phyloP scores from a whole-genome alignment of 345 rosid genomes.

The Sonneratia alba region DNA sequence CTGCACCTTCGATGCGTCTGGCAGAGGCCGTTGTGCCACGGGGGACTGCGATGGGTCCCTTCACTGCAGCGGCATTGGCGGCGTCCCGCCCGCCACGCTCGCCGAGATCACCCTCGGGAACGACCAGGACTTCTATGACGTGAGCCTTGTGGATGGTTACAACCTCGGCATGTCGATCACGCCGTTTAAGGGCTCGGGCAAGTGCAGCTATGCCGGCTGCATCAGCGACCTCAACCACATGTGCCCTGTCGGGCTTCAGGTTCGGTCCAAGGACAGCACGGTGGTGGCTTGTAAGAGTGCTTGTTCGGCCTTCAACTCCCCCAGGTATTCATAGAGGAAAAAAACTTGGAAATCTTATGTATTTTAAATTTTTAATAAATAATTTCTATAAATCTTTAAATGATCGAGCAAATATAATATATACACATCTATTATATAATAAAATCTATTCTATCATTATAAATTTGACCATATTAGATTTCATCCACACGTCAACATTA shows the following conservation, averaged over 20 bases:
- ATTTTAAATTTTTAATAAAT: too few species aligned
- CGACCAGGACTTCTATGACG: conserved; percentile 84
- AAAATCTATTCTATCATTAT: too few species aligned
- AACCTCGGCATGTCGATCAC: conserved; percentile 74
- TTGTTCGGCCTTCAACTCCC: conserved; percentile 80
- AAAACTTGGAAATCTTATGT: too few species aligned
- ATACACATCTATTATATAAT: too few species aligned
- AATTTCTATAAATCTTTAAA: too few species aligned
- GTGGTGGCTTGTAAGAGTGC: conserved; percentile 95
- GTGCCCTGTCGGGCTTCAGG: conserved; percentile 85
- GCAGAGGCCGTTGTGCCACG: conserved; percentile 73
- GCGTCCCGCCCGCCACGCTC: conserved; percentile 84
- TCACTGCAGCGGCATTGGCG: conserved; percentile 76
- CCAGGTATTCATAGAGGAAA: conserved; percentile 13
- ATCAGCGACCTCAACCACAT: conserved; percentile 68
- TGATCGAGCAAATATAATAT: too few species aligned
- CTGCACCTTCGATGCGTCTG: conserved; percentile 60
- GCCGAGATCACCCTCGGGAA: conserved; percentile 79
- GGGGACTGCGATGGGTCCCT: conserved; percentile 88
- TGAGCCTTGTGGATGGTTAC: conserved; percentile 93
- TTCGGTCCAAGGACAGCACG: conserved; percentile 41
- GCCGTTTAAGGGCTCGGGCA: conserved; percentile 65
- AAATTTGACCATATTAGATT: too few species aligned
- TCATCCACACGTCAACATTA: too few species aligned
- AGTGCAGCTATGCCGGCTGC: conserved; percentile 86